Evolutionary conservation across 768 basidiomycete species (phyloP).

Genomic region (Sporobolomyces phaffii): DNA sequence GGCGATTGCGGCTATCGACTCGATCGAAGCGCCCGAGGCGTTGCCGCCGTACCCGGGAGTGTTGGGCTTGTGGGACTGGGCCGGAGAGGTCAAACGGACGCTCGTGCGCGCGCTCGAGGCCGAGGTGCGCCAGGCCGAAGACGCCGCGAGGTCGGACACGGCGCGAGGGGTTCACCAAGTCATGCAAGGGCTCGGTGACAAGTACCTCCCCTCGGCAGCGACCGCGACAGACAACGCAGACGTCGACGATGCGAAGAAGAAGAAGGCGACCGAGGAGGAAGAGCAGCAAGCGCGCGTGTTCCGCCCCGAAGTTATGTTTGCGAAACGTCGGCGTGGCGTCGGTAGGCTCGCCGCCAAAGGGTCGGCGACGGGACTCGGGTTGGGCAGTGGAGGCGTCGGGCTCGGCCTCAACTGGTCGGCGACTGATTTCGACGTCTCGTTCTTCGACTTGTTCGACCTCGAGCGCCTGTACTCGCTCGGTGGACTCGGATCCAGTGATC

Average conservation of each 20-base stretch:
- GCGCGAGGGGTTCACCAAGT: conserved; percentile 46
- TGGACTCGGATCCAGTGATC: no score
- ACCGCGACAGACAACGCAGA: conserved; percentile 51
- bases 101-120: conserved; percentile 48
- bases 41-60: conserved; percentile 50
- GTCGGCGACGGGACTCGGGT: conserved; percentile 66
- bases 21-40: conserved; percentile 6
- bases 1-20: conserved; percentile 3
- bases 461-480: conserved; percentile 46
- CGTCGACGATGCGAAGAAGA: not conserved
- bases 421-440: conserved; percentile 43
- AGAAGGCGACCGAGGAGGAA: not conserved
- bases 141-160: conserved; percentile 46
- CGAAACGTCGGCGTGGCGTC: conserved; percentile 50
- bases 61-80: conserved; percentile 50
- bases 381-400: conserved; percentile 69
- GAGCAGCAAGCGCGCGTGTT: conserved; percentile 59
- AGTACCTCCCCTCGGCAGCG: conserved; percentile 60
- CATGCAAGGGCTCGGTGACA: conserved; percentile 57
- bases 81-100: conserved; percentile 45
- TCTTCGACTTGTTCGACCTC: conserved; percentile 62
- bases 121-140: conserved; percentile 47
- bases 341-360: conserved; percentile 68
- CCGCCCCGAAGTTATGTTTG: conserved; percentile 98
- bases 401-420: conserved; percentile 22